phyloP scores from a whole-genome alignment of 2,329 filamentous ascomycete genomes.

The Plectosphaerella cucumerina region DNA sequence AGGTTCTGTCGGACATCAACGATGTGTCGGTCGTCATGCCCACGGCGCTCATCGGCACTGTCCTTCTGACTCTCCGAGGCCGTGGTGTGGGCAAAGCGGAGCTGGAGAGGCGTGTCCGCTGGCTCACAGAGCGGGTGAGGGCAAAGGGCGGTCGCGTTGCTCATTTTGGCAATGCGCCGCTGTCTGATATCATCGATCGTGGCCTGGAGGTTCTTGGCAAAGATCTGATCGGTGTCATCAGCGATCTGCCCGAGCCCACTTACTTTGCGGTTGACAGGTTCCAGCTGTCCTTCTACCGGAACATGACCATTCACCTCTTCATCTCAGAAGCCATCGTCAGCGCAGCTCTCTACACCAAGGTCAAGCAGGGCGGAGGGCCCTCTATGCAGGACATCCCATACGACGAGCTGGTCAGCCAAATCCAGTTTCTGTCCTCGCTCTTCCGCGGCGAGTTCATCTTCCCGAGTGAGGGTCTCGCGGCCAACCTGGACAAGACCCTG shows the following conservation, averaged over 20 bases:
- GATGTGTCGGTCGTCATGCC: constrained; percentile 97
- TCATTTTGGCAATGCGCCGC: constrained; percentile 79
- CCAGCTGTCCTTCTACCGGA: constrained; percentile 95
- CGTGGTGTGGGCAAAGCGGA: constrained; percentile 87
- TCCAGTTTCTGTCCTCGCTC: constrained; percentile 84
- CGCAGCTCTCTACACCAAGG: constrained; percentile 81
- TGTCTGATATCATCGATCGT: constrained; percentile 79
- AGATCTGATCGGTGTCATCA: constrained; percentile 76
- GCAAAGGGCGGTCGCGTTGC: constrained; percentile 89
- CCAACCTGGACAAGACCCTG: constrained; percentile 79
- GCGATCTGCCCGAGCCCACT: constrained; percentile 81
- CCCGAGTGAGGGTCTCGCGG: constrained; percentile 74
- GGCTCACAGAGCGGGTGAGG: constrained; percentile 77
- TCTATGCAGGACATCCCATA: constrained; percentile 76
- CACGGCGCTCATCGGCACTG: constrained; percentile 90
- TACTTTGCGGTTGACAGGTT: constrained; percentile 95
- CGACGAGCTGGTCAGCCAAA: constrained; percentile 68
- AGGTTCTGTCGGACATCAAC: constrained; percentile 91
- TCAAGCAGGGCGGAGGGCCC: constrained; percentile 87
- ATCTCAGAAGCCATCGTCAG: constrained; percentile 90
- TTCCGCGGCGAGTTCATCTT: constrained; percentile 98
- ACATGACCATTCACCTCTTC: constrained; percentile 99
- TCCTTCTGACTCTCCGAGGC: constrained; percentile 84
- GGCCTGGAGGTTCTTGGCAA: constrained; percentile 89
- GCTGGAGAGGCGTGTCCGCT: constrained; percentile 80